phyloP scores from a whole-genome alignment of 2,329 filamentous ascomycete genomes.

The Seiridium unicorne region DNA sequence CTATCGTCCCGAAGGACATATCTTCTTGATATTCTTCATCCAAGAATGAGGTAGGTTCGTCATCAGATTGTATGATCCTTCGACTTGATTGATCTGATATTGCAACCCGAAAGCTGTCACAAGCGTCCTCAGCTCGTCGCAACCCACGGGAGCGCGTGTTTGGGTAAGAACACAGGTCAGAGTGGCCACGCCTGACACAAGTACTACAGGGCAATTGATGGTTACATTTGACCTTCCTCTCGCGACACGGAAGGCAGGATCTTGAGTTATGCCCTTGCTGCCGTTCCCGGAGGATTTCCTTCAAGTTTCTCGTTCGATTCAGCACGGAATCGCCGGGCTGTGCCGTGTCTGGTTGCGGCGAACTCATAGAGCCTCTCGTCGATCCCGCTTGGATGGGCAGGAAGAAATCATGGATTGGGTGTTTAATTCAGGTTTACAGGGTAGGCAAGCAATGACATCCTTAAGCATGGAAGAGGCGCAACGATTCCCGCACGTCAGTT shows the following conservation, averaged over 20 bases:
- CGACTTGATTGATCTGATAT: background rate
- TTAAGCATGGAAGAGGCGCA: no score
- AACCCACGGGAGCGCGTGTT: background rate
- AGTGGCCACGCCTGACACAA: background rate
- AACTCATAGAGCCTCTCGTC: background rate
- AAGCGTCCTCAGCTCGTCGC: background rate
- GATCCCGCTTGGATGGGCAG: no score
- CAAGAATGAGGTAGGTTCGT: background rate
- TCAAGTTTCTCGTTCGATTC: background rate
- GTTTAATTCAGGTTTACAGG: no score
- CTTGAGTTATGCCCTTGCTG: background rate
- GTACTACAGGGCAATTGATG: background rate
- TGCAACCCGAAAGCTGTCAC: background rate
- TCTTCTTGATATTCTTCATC: background rate
- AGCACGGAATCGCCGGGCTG: background rate
- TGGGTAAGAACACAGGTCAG: background rate
- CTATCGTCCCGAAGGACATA: background rate
- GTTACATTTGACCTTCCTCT: background rate
- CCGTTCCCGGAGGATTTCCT: background rate
- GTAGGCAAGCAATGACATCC: no score
- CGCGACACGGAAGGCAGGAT: background rate
- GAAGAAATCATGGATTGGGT: no score
- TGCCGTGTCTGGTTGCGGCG: background rate
- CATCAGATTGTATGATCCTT: background rate
- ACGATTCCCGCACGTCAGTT: no score